Percentiles rank a stretch among this genome's conserved stretches.
Conservation (phyloP, 1,139 yeast species). For the Suhomyces maxii region DNA sequence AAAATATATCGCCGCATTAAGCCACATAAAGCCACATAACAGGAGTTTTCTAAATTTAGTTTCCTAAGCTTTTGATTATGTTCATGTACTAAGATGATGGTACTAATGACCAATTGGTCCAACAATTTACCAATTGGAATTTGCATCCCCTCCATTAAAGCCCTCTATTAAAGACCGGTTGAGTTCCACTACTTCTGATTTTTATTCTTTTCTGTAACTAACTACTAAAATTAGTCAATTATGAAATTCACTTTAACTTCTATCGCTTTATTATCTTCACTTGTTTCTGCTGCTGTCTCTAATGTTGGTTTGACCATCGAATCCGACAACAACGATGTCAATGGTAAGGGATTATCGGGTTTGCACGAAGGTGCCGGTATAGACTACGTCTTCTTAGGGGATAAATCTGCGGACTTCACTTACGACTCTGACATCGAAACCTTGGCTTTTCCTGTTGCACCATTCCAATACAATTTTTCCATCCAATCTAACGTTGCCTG, state of each 20-base stretch:
- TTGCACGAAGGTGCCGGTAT: slow-evolving; percentile 59
- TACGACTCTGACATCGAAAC: slow-evolving; percentile 8
- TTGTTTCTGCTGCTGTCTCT: slow-evolving; percentile 4
- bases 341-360: slow-evolving; percentile 4
- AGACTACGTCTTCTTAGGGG: slow-evolving; percentile 43
- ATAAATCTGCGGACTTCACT: slow-evolving; percentile 7
- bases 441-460: slow-evolving; percentile 1
- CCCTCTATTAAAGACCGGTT: too few species aligned
- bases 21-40: too few species aligned
- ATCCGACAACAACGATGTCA: slow-evolving; percentile 3
- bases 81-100: too few species aligned
- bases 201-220: too few species aligned
- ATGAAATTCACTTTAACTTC: slow-evolving; percentile 7
- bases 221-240: background rate
- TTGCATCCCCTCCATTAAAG: too few species aligned
- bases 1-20: too few species aligned
- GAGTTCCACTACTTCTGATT: too few species aligned
- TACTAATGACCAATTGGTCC: too few species aligned
- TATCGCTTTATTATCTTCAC: slow-evolving; percentile 7
- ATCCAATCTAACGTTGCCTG: slow-evolving; percentile 12
- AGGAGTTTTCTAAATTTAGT: too few species aligned
- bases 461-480: slow-evolving; percentile 2
- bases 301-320: slow-evolving; percentile 4
- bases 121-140: too few species aligned
- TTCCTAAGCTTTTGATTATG: too few species aligned